Percentiles rank a stretch among this genome's conserved stretches.
phyloP scores from a whole-genome alignment of 805 yeast species.

The Saccharomycopsis oosterbeekiorum region DNA sequence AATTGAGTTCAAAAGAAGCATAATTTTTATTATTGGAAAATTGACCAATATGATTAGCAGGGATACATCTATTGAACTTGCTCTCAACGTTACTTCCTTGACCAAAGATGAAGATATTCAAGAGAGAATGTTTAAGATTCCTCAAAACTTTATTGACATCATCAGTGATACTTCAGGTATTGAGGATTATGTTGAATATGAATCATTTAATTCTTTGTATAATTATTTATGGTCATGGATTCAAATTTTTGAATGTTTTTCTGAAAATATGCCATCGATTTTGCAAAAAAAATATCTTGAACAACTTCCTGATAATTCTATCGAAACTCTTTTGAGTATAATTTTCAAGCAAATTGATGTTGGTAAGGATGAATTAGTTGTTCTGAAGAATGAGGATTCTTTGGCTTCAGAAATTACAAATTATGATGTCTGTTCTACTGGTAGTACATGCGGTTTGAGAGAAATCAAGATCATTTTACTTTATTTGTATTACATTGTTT shows the following conservation, averaged over 20 bases:
- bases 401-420: slow-evolving; percentile 7
- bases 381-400: slow-evolving; percentile 5
- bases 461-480: slow-evolving; percentile 29
- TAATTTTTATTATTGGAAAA: slow-evolving; percentile 25
- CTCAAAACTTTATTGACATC: slow-evolving; percentile 30
- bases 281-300: slow-evolving; percentile 45
- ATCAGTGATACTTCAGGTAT: slow-evolving; percentile 23
- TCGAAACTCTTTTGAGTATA: slow-evolving; percentile 42
- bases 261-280: slow-evolving; percentile 53
- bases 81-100: slow-evolving; percentile 25
- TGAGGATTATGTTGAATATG: slow-evolving; percentile 29
- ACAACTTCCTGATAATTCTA: slow-evolving; percentile 43
- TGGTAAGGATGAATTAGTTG: slow-evolving; percentile 23
- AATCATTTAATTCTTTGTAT: slow-evolving; percentile 27
- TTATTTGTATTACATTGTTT: slow-evolving; percentile 41
- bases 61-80: slow-evolving; percentile 42
- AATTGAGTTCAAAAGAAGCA: slow-evolving; percentile 6
- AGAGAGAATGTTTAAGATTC: slow-evolving; percentile 28
- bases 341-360: slow-evolving; percentile 45
- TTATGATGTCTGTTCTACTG: slow-evolving; percentile 14
- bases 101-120: slow-evolving; percentile 24
- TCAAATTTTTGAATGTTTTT: slow-evolving; percentile 50
- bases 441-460: neutral
- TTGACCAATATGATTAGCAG: slow-evolving; percentile 37
- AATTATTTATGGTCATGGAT: slow-evolving; percentile 57